phyloP scores from a whole-genome alignment of 352 stramenopile species.

The Pythium diclinum region DNA sequence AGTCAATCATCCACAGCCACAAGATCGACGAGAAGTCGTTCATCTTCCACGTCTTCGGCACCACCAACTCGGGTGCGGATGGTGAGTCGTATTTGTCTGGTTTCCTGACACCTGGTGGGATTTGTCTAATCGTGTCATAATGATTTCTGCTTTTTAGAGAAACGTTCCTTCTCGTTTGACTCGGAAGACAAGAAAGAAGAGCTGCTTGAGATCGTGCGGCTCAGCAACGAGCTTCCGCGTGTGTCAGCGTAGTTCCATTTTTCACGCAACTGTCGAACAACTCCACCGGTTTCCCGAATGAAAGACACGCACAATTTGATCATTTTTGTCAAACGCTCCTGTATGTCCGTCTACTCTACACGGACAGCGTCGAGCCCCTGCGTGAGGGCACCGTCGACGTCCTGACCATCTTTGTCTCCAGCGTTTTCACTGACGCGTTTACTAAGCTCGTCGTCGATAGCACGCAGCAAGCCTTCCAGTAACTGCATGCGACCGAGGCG shows the following conservation, averaged over 20 bases:
- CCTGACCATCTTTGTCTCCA: background rate
- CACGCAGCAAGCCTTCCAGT: constrained; percentile 30
- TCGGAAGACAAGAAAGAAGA: constrained; percentile 47
- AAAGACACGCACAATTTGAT: background rate
- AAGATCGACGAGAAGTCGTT: constrained; percentile 61
- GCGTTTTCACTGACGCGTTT: background rate
- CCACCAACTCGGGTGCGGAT: constrained; percentile 43
- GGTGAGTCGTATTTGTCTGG: constrained; percentile 31
- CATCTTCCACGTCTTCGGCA: constrained; percentile 60
- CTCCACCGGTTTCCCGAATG: no score
- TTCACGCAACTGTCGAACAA: no score
- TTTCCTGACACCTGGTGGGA: background rate
- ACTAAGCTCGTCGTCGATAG: constrained; percentile 39
- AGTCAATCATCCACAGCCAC: constrained; percentile 56
- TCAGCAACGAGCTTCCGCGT: constrained; percentile 34
- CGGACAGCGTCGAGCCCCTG: background rate
- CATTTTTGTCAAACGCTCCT: background rate
- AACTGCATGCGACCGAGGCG: constrained; percentile 44
- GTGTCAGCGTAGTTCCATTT: background rate
- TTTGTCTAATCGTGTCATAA: background rate
- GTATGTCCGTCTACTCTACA: background rate
- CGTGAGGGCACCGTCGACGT: background rate
- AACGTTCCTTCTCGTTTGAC: constrained; percentile 64
- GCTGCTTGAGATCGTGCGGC: constrained; percentile 42
- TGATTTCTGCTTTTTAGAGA: constrained; percentile 36